Base-by-base conservation (phyloP, 129 eudicot species). In the Oenanthe sinensis region DNA sequence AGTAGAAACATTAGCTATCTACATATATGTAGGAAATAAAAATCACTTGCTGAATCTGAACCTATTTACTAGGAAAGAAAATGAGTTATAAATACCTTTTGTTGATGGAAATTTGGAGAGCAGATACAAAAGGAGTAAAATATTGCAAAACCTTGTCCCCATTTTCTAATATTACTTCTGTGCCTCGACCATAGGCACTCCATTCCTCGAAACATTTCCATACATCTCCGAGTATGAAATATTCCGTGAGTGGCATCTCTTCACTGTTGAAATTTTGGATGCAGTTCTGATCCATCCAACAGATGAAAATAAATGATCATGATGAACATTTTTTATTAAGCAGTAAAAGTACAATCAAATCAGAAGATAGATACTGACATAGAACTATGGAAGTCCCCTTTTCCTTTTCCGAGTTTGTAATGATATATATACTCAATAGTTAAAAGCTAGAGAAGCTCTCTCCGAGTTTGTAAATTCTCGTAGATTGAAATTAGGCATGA, bases 171-270 rank as follows among this genome's bases (percentile, higher is more conserved):
- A 63, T 8, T 2, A 89, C 67, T 0, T 87, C 84, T 22, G 80
- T 54, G 26, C 84, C 87, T 45, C 69, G 79, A 8, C 93, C 90
- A 76, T 78, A 89, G 8, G 77, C 79, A 79, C 93, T 86, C 87
- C 93, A 86, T 72, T 89, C 88, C 1, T 86, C 80, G 5, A 44
- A 89, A 55, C 69, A 46, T 14, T 76, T 79, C 93, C 93, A 89
- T 16, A 89, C 48, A 54, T 89, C 90, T n/a, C 75, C 30, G 17
- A 85, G 78, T 0, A 14, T 60, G 77, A 83, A 86, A 52, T 73
- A 86, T 43, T 78, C 77, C 7, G 6, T 28, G 9, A 24, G 13
- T 4, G 22, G 48, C 33, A 65, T 70, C 36, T 22, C 80, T 16
- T 9, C 20, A 11, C 52, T 62, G 1, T 36, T 75, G 19, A 75